A percentile compares a stretch with the other conserved stretches of the same genome.
Evolutionary conservation across 2,329 filamentous ascomycete genomes (phyloP).

Genomic region (Bipolaris bicolor): DNA sequence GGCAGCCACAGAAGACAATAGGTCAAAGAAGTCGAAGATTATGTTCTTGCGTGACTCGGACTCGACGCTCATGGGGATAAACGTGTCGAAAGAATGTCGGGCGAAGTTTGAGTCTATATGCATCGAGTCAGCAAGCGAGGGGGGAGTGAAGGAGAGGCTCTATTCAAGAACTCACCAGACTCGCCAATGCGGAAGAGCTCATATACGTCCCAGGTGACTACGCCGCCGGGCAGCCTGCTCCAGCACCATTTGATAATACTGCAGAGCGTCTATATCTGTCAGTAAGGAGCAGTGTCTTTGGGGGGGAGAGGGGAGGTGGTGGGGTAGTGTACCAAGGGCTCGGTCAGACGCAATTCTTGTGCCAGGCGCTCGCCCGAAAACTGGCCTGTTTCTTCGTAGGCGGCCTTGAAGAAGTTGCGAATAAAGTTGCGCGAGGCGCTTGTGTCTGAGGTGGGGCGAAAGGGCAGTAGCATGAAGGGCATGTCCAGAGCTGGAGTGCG

Average conservation of each 20-base stretch:
- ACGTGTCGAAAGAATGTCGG: conserved; percentile 91
- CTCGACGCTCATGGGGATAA: conserved; percentile 92
- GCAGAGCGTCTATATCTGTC: conserved; percentile 73
- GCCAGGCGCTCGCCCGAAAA: conserved; percentile 72
- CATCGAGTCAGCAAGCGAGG: conserved; percentile 24
- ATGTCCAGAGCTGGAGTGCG: conserved; percentile 74
- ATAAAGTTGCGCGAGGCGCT: conserved; percentile 91
- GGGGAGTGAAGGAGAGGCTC: conserved; percentile 2
- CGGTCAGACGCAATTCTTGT: conserved; percentile 89
- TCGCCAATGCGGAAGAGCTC: conserved; percentile 95
- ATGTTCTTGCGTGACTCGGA: conserved; percentile 84
- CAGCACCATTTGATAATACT: conserved; percentile 99
- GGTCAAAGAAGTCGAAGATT: conserved; percentile 95
- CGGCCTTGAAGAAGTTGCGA: conserved; percentile 84
- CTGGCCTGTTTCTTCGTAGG: conserved; percentile 62
- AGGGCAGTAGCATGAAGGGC: conserved; percentile 92
- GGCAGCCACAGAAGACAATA: conserved; percentile 87
- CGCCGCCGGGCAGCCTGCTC: conserved; percentile 86
- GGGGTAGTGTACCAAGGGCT: conserved; percentile 76
- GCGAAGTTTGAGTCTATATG: conserved; percentile 83
- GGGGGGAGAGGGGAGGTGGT: not conserved
- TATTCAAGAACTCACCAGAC: conserved; percentile 65
- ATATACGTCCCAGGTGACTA: conserved; percentile 97
- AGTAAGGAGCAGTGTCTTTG: conserved; percentile 14
- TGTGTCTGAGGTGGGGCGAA: conserved; percentile 89